Evolutionary conservation across 306 rosid species (phyloP).

Genomic region (Cucurbita pepo): DNA sequence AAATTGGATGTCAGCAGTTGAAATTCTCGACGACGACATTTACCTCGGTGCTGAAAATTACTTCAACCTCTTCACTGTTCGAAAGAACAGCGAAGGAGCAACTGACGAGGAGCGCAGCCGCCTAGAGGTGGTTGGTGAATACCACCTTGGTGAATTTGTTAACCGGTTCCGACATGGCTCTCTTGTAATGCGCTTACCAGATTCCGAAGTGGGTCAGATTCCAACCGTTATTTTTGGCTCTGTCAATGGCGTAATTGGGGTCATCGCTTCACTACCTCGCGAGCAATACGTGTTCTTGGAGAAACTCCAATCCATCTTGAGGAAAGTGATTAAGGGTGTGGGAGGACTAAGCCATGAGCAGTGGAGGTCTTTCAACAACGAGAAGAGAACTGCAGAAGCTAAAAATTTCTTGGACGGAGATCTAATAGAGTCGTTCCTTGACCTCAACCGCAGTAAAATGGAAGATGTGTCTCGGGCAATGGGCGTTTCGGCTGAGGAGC

Average conservation of each 20-base stretch:
- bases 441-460: slow-evolving; percentile 74
- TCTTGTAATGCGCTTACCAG: slow-evolving; percentile 88
- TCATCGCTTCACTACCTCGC: slow-evolving; percentile 85
- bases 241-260: slow-evolving; percentile 92
- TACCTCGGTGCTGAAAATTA: slow-evolving; percentile 85
- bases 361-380: slow-evolving; percentile 90
- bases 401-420: slow-evolving; percentile 86
- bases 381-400: slow-evolving; percentile 76
- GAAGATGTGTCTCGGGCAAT: slow-evolving; percentile 65
- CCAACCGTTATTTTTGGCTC: slow-evolving; percentile 88
- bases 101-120: slow-evolving; percentile 87
- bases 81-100: slow-evolving; percentile 77
- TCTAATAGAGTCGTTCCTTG: slow-evolving; percentile 90
- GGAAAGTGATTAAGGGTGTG: slow-evolving; percentile 90
- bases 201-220: slow-evolving; percentile 90
- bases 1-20: slow-evolving; percentile 96
- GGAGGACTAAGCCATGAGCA: slow-evolving; percentile 98
- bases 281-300: slow-evolving; percentile 78
- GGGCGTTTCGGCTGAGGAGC: slow-evolving; percentile 81
- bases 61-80: slow-evolving; percentile 36
- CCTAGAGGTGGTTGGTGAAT: slow-evolving; percentile 84
- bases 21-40: slow-evolving; percentile 86
- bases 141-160: slow-evolving; percentile 83
- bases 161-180: slow-evolving; percentile 79
- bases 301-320: slow-evolving; percentile 76